A percentile compares a stretch with the other conserved stretches of the same genome.
Conservation (phyloP, 2,329 filamentous ascomycete species). For the Raffaelea deltoideospora region DNA sequence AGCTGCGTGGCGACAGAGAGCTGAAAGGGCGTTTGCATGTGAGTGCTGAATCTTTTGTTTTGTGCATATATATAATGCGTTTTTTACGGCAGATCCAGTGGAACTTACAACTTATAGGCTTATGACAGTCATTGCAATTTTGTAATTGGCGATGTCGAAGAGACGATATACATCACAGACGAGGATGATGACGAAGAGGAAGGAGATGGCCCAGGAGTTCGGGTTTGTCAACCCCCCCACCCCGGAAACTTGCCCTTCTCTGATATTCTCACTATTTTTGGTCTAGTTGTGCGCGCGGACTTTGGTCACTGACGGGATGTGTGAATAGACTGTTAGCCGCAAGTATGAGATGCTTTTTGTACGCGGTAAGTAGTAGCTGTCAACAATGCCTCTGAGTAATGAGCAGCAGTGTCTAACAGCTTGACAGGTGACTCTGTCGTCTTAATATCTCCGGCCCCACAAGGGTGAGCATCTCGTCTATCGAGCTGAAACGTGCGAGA, state of each 20-base stretch:
- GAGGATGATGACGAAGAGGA: conserved; percentile 71
- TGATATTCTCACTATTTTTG: conserved; percentile 2
- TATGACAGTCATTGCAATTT: conserved; percentile 98
- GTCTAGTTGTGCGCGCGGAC: too few species aligned
- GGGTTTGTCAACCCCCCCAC: conserved; percentile 43
- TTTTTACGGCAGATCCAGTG: background rate
- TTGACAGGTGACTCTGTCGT: conserved; percentile 11
- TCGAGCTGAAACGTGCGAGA: background rate
- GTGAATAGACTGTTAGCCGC: conserved; percentile 71
- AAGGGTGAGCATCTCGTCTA: conserved; percentile 5
- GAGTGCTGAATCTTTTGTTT: background rate
- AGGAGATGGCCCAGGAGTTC: conserved; percentile 34
- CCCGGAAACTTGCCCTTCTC: background rate
- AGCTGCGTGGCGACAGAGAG: conserved; percentile 88
- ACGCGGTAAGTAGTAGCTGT: conserved; percentile 51
- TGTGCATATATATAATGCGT: background rate
- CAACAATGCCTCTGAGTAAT: too few species aligned
- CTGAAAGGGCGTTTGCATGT: conserved; percentile 85
- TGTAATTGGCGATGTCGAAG: conserved; percentile 88
- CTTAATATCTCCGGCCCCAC: conserved; percentile 14
- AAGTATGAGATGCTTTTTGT: conserved; percentile 99
- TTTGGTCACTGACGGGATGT: background rate
- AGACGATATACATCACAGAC: conserved; percentile 89
- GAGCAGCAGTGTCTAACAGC: background rate
- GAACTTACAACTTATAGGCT: conserved; percentile 41